These are phyloP conservation scores for Rosa lucieae DNA, from an alignment of 306 rosid genomes.

Conservation along the genomic window DNA sequence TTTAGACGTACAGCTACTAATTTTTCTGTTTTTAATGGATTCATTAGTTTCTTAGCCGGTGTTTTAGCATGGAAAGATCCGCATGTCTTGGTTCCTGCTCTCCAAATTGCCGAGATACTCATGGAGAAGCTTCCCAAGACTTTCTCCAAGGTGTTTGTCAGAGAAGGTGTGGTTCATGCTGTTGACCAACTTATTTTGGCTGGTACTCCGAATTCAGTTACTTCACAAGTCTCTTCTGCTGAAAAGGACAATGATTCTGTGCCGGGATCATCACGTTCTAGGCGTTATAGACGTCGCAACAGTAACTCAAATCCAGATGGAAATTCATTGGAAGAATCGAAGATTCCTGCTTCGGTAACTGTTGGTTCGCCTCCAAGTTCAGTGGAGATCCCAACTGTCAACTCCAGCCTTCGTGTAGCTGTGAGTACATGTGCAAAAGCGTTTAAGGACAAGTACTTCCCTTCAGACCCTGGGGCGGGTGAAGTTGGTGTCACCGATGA, in stretches of 20 bases:
- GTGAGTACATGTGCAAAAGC: slow-evolving; percentile 82
- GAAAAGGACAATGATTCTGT: slow-evolving; percentile 77
- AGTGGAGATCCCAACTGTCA: slow-evolving; percentile 63
- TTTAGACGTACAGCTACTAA: slow-evolving; percentile 14
- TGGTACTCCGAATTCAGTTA: slow-evolving; percentile 47
- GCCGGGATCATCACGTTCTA: slow-evolving; percentile 73
- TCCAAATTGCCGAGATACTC: slow-evolving; percentile 95
- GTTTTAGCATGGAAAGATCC: slow-evolving; percentile 99
- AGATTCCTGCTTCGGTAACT: slow-evolving; percentile 56
- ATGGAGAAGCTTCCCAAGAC: slow-evolving; percentile 94
- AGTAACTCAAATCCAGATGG: slow-evolving; percentile 69
- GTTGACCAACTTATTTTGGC: slow-evolving; percentile 90
- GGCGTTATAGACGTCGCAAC: slow-evolving; percentile 84
- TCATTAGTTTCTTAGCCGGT: slow-evolving; percentile 83
- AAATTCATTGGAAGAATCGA: slow-evolving; percentile 65
- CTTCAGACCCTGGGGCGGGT: slow-evolving; percentile 67
- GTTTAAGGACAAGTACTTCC: slow-evolving; percentile 87
- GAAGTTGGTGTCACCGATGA: slow-evolving; percentile 94
- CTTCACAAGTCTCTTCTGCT: slow-evolving; percentile 54
- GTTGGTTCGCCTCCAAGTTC: slow-evolving; percentile 81
- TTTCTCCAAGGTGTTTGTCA: slow-evolving; percentile 83
- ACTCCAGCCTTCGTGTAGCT: slow-evolving; percentile 64
- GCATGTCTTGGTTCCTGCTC: slow-evolving; percentile 82
- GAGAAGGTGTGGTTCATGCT: slow-evolving; percentile 99
- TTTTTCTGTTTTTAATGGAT: slow-evolving; percentile 27